A percentile compares a stretch with the other conserved stretches of the same genome.
Conservation (phyloP, 2,329 filamentous ascomycete genomes). For the Thelonectria discophora region DNA sequence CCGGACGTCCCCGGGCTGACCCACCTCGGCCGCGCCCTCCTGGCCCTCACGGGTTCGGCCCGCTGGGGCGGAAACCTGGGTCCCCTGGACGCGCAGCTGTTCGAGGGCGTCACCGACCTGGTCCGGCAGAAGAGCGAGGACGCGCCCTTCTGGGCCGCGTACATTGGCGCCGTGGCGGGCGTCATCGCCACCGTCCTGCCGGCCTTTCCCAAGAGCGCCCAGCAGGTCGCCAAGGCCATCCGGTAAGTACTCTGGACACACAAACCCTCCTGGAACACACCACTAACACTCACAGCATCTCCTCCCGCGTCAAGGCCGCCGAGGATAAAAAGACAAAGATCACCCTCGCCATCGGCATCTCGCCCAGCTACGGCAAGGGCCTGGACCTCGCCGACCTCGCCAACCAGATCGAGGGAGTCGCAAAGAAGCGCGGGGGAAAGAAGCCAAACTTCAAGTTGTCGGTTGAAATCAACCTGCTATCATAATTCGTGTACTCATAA, state of each 20-base stretch:
- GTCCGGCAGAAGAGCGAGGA: conserved; percentile 49
- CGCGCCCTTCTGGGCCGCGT: conserved; percentile 62
- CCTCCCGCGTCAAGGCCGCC: conserved; percentile 38
- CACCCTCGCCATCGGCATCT: conserved; percentile 48
- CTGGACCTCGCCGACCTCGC: conserved; percentile 47
- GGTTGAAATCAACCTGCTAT: conserved; percentile 41
- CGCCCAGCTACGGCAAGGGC: conserved; percentile 41
- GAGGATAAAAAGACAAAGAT: conserved; percentile 50
- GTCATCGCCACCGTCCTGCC: conserved; percentile 55
- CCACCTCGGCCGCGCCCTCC: conserved; percentile 74
- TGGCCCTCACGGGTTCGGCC: conserved; percentile 76
- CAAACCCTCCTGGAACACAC: neutral
- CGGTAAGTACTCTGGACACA: conserved; percentile 47
- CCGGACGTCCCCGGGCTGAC: conserved; percentile 76
- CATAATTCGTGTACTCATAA: conserved; percentile 34
- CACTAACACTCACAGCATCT: conserved; percentile 44
- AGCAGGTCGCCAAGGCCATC: conserved; percentile 48
- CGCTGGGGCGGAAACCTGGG: conserved; percentile 74
- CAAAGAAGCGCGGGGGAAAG: conserved; percentile 46
- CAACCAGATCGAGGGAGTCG: conserved; percentile 46
- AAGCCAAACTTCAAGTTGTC: conserved; percentile 47
- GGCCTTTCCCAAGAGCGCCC: conserved; percentile 49
- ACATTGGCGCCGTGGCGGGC: conserved; percentile 59
- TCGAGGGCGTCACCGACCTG: conserved; percentile 54
- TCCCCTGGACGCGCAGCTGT: conserved; percentile 56